Evolutionary conservation across 192 early-diverging fungal species (phyloP), one percentile per base, ranked within the genome.

Genomic region (Umbelopsis vinacea): DNA sequence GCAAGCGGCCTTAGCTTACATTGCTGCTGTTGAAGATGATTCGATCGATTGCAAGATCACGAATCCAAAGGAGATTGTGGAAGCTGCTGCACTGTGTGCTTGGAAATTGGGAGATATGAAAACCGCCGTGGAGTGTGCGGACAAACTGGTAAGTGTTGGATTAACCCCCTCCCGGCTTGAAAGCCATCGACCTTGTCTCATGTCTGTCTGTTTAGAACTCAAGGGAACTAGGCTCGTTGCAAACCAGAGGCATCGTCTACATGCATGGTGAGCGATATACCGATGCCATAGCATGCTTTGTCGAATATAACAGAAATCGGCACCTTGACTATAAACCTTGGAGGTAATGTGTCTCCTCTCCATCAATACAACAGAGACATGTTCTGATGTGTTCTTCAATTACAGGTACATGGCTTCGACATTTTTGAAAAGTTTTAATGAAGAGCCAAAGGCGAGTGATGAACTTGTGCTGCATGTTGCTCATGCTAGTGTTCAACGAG

Each of bases 1-100:
- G 12, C 45, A 67, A 21, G 46, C 19, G 6, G 69, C 69, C 1
- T 46, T 79, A 14, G 46, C 23, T 14, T 79, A 47, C 54, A 70
- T 79, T 46, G 38, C 33, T 9, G 53, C 74, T 38, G 68, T 63
- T 4, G 52, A 71, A 1, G 54, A 60, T 7, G 26, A 71, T 46
- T 23, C 14, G 9, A 63, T 66, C 67, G 75, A 75, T 5, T 76
- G 84, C 52, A 85, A 82, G 23, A 70, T 83, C 12, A 76, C 75
- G 17, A 68, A 69, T 26, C 78, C 74, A 26, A 77, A 78, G 46
- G 85, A 80, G 70, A 86, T 84, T 43, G 70, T 78, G 38, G 83
- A 88, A 26, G 79, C 78, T 43, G 83, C 74, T 4, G 81, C 81
- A 19, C 71, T 77, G 40, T 52, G 76, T 77, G 81, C 72, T 15